These are phyloP conservation scores for Dryas octopetala DNA, from an alignment of 306 rosid species.

Conservation along the genomic window DNA sequence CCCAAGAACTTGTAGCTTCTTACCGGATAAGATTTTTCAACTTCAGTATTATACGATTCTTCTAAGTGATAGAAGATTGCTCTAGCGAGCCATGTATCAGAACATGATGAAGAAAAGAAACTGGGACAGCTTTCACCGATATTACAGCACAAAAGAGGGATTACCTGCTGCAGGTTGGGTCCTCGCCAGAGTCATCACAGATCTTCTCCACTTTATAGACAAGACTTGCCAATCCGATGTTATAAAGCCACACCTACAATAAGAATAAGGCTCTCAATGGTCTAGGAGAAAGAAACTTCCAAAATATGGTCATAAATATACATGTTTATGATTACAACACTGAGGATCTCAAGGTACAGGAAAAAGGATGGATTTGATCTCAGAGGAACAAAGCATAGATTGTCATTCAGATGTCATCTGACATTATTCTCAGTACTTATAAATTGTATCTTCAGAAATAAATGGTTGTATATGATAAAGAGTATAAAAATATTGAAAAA, in stretches of 20 bases:
- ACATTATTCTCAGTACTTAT: neutral
- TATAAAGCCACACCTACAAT: conserved; percentile 85
- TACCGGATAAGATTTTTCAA: conserved; percentile 1
- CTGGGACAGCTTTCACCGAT: neutral
- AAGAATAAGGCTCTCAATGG: conserved; percentile 25
- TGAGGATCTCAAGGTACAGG: neutral
- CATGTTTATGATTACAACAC: neutral
- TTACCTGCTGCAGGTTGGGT: conserved; percentile 94
- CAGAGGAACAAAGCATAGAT: neutral
- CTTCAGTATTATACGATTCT: neutral
- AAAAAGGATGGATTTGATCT: neutral
- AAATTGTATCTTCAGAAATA: neutral
- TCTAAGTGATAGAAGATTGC: neutral
- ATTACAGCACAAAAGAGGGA: conserved; percentile 9
- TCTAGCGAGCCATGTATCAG: neutral
- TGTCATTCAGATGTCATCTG: neutral
- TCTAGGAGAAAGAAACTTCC: conserved; percentile 1
- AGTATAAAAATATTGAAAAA: neutral
- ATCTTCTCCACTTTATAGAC: conserved; percentile 64
- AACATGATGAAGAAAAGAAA: neutral
- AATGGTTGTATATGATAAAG: neutral
- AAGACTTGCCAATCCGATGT: conserved; percentile 72
- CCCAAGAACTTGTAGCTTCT: conserved; percentile 28
- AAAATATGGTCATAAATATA: neutral
- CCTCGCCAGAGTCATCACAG: conserved; percentile 92